Conservation (phyloP, 495 filamentous ascomycete genomes). For the Aspergillus sparsus region DNA sequence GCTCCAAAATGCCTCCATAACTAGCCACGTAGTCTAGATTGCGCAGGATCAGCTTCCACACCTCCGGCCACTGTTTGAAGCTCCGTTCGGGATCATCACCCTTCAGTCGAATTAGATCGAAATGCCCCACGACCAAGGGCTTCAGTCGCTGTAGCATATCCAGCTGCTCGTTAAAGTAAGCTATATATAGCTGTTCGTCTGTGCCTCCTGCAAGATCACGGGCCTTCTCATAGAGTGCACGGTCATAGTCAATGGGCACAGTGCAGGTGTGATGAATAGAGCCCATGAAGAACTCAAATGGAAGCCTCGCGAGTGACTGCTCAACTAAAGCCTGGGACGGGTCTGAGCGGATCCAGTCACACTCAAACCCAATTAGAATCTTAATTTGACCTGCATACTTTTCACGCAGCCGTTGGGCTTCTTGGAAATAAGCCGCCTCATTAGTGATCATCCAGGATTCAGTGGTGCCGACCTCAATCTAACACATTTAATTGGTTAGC, state of each 20-base stretch:
- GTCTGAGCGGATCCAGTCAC: constrained; percentile 80
- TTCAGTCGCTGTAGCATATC: constrained; percentile 73
- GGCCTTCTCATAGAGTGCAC: constrained; percentile 63
- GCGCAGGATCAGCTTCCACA: constrained; percentile 71
- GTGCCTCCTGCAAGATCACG: constrained; percentile 56
- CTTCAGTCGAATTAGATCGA: constrained; percentile 85
- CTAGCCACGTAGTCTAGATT: constrained; percentile 70
- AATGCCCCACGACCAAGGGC: constrained; percentile 87
- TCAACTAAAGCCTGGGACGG: constrained; percentile 58
- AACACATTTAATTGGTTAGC: constrained; percentile 12
- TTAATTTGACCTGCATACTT: constrained; percentile 71
- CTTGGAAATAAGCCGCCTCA: constrained; percentile 68
- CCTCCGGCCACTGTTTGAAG: constrained; percentile 53
- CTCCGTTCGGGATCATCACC: constrained; percentile 64
- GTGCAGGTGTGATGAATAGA: constrained; percentile 85
- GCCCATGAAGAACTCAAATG: constrained; percentile 85
- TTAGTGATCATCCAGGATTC: constrained; percentile 48
- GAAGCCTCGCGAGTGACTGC: constrained; percentile 57
- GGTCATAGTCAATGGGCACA: constrained; percentile 87
- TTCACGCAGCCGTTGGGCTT: constrained; percentile 69
- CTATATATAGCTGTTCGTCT: constrained; percentile 72
- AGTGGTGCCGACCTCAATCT: constrained; percentile 45
- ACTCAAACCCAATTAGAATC: constrained; percentile 87
- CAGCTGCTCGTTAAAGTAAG: constrained; percentile 84
- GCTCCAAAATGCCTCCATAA: constrained; percentile 82